These are phyloP conservation scores for Lachnellula occidentalis DNA, from an alignment of 2,329 filamentous ascomycete genomes.

Conservation along the genomic window DNA sequence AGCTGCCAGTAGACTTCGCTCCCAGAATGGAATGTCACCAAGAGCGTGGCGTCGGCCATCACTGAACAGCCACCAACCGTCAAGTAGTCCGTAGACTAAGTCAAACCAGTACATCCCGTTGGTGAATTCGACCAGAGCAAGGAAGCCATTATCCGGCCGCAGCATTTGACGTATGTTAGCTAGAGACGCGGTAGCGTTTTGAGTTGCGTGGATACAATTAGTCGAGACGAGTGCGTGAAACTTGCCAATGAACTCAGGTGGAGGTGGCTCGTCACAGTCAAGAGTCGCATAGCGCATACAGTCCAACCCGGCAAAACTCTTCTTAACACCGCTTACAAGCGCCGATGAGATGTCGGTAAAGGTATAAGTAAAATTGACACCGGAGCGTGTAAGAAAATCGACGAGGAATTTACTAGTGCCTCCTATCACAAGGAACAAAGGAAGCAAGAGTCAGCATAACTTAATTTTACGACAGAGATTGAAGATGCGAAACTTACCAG, in stretches of 20 bases:
- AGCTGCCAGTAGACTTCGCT: conserved; percentile 7
- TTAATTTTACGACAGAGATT: not conserved
- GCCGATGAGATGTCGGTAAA: conserved; percentile 37
- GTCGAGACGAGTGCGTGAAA: conserved; percentile 14
- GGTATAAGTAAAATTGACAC: conserved; percentile 33
- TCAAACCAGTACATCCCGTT: conserved; percentile 19
- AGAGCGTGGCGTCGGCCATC: conserved; percentile 19
- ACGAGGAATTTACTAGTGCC: conserved; percentile 34
- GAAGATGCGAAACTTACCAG: not conserved
- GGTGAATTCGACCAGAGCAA: conserved; percentile 18
- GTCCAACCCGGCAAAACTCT: not conserved
- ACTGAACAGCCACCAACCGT: conserved; percentile 3
- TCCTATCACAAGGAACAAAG: conserved; percentile 19
- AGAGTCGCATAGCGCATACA: conserved; percentile 12
- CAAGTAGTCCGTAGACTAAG: conserved; percentile 17
- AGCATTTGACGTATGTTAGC: conserved; percentile 8
- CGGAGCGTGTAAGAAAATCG: conserved; percentile 18
- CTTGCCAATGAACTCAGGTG: conserved; percentile 2
- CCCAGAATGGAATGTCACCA: conserved; percentile 5
- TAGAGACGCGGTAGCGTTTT: conserved; percentile 1
- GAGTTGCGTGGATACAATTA: conserved; percentile 21
- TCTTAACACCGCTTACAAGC: conserved; percentile 20
- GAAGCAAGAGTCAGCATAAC: not conserved
- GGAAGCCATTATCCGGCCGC: conserved; percentile 6
- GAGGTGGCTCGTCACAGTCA: conserved; percentile 7